Evolutionary conservation across 495 filamentous ascomycete species (phyloP).

Genomic region (Hypomontagnella monticulosa): DNA sequence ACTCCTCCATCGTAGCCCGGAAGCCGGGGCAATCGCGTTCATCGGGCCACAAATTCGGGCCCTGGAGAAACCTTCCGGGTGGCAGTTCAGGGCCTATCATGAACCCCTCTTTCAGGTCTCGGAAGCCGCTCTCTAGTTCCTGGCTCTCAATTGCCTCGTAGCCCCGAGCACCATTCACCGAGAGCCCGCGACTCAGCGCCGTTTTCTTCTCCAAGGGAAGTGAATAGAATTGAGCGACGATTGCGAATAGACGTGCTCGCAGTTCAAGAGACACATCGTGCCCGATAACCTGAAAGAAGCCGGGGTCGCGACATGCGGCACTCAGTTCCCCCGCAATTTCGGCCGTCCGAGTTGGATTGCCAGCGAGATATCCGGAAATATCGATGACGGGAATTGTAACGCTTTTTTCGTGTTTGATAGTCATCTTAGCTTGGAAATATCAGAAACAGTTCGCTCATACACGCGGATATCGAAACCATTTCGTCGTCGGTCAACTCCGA

Average conservation of each 20-base stretch:
- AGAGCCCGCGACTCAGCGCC: slow-evolving; percentile 25
- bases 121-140: slow-evolving; percentile 34
- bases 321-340: slow-evolving; percentile 45
- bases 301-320: slow-evolving; percentile 61
- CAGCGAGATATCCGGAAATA: slow-evolving; percentile 39
- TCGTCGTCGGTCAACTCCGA: no score
- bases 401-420: not conserved
- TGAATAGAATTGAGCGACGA: slow-evolving; percentile 34
- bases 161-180: slow-evolving; percentile 36
- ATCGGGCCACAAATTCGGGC: slow-evolving; percentile 61
- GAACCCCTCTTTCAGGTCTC: slow-evolving; percentile 44
- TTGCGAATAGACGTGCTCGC: slow-evolving; percentile 28
- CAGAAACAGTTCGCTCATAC: no score
- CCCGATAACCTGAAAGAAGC: slow-evolving; percentile 66
- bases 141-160: slow-evolving; percentile 44
- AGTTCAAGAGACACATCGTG: slow-evolving; percentile 52
- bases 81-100: slow-evolving; percentile 43
- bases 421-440: slow-evolving; percentile 17
- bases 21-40: slow-evolving; percentile 44
- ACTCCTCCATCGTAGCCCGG: slow-evolving; percentile 45
- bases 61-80: slow-evolving; percentile 50
- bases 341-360: slow-evolving; percentile 21
- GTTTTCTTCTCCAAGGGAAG: slow-evolving; percentile 34
- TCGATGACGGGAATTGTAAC: slow-evolving; percentile 43
- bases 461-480: no score